Percentiles rank a stretch among this genome's conserved stretches.
These are phyloP conservation scores for Malassezia yamatoensis DNA, from an alignment of 1,284 basidiomycete species.

Conservation along the genomic window DNA sequence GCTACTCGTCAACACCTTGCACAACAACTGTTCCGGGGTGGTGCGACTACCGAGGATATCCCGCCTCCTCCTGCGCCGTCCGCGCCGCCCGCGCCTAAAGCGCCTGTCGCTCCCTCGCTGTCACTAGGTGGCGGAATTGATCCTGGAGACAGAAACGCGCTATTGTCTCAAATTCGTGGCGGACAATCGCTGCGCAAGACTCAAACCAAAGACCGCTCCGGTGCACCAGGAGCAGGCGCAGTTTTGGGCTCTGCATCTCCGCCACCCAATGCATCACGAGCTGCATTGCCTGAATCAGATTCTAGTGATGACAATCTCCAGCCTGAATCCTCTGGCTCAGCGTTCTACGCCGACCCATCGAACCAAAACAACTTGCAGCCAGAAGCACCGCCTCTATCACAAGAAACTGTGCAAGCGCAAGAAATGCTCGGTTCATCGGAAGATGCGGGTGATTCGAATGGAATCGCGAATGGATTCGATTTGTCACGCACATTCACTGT, in stretches of 20 bases:
- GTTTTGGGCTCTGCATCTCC: conserved; percentile 66
- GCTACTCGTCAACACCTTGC: conserved; percentile 44
- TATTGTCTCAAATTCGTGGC: conserved; percentile 71
- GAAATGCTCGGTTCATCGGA: conserved; percentile 6
- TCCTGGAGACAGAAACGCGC: conserved; percentile 58
- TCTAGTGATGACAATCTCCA: conserved; percentile 5
- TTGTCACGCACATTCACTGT: conserved; percentile 55
- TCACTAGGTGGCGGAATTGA: conserved; percentile 34
- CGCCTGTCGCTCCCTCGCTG: conserved; percentile 40
- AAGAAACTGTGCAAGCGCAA: no score
- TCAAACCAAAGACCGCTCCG: conserved; percentile 73
- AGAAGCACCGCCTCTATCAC: not conserved
- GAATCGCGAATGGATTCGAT: conserved; percentile 62
- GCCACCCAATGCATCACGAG: conserved; percentile 50
- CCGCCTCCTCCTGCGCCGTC: conserved; percentile 31
- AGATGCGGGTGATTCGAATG: conserved; percentile 49
- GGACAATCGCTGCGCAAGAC: conserved; percentile 67
- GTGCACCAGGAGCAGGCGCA: conserved; percentile 59
- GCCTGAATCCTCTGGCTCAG: conserved; percentile 10
- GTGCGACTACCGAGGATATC: conserved; percentile 24
- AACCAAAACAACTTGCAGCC: conserved; percentile 19
- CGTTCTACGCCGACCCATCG: conserved; percentile 10
- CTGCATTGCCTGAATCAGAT: conserved; percentile 42
- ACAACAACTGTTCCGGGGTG: conserved; percentile 41
- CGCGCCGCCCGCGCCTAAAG: conserved; percentile 34